Conservation (phyloP, 768 basidiomycete species). For the Panus rudis region DNA sequence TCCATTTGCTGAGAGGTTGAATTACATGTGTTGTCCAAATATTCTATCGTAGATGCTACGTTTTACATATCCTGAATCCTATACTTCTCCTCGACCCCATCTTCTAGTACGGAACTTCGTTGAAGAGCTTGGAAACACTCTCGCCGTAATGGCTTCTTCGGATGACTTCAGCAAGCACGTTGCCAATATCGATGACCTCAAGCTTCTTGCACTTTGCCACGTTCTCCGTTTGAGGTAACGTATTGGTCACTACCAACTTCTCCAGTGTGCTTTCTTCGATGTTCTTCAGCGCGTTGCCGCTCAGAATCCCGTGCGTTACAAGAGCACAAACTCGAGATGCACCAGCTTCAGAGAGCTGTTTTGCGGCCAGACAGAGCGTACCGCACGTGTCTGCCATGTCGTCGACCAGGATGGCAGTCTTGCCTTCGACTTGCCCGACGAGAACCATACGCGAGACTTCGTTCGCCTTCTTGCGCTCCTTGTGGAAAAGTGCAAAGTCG, state of each 20-base stretch:
- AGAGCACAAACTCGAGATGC: conserved; percentile 82
- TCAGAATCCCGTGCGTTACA: conserved; percentile 95
- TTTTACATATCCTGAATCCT: background rate
- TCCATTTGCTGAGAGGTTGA: too few relatives aligned
- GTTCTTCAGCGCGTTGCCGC: conserved; percentile 75
- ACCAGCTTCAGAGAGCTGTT: conserved; percentile 84
- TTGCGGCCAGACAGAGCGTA: conserved; percentile 87
- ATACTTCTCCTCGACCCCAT: background rate
- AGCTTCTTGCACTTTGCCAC: conserved; percentile 67
- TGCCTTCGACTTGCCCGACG: conserved; percentile 89
- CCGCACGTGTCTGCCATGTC: conserved; percentile 99
- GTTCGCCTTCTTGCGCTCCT: conserved; percentile 96
- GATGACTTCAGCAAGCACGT: conserved; percentile 94
- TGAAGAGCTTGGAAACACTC: conserved; percentile 82
- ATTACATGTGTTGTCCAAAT: too few relatives aligned
- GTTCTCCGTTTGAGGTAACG: conserved; percentile 84
- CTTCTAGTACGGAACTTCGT: conserved; percentile 84
- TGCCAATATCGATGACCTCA: conserved; percentile 91
- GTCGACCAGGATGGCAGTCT: conserved; percentile 92
- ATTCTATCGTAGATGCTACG: too few relatives aligned
- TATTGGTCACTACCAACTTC: conserved; percentile 97
- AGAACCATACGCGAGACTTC: conserved; percentile 93
- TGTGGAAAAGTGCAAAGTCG: conserved; percentile 98
- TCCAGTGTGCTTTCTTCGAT: conserved; percentile 73
- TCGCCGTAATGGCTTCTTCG: conserved; percentile 96